These are phyloP conservation scores for Xerocomus potaroensis DNA, from an alignment of 768 basidiomycete species.

Conservation along the genomic window DNA sequence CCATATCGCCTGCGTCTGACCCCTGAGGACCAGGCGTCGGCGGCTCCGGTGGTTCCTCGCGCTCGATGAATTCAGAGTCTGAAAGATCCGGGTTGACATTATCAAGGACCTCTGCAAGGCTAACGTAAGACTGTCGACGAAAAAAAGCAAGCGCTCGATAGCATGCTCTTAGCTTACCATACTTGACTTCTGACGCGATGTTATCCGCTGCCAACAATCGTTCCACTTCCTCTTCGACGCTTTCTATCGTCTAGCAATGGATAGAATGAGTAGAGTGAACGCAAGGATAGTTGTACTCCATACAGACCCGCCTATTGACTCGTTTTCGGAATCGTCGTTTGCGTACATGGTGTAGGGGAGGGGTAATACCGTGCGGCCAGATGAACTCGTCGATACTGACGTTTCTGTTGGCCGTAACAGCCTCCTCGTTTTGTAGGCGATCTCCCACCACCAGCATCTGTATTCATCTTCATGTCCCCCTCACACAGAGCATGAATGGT, in stretches of 20 bases:
- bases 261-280: conserved; percentile 6
- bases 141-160: not conserved
- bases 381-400: conserved; percentile 95
- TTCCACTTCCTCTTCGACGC: conserved; percentile 91
- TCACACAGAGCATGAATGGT: conserved; percentile 10
- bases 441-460: conserved; percentile 93
- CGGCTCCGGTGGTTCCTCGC: conserved; percentile 55
- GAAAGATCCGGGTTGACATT: conserved; percentile 90
- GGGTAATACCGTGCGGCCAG: conserved; percentile 95
- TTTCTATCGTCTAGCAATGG: conserved; percentile 75
- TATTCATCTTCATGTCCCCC: not conserved
- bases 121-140: not conserved
- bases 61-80: conserved; percentile 82
- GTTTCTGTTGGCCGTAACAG: conserved; percentile 52
- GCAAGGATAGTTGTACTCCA: not conserved
- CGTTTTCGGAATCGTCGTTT: conserved; percentile 92
- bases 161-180: conserved; percentile 43
- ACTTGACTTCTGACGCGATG: conserved; percentile 69
- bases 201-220: conserved; percentile 78
- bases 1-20: conserved; percentile 61
- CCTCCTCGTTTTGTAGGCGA: conserved; percentile 66
- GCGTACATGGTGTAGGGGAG: conserved; percentile 84
- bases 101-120: conserved; percentile 66
- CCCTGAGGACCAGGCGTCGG: conserved; percentile 66
- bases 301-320: conserved; percentile 70